Evolutionary conservation across 1,139 yeast genomes (phyloP), one percentile per base, ranked within the genome.

Genomic region (Kluyveromyces sp.): DNA sequence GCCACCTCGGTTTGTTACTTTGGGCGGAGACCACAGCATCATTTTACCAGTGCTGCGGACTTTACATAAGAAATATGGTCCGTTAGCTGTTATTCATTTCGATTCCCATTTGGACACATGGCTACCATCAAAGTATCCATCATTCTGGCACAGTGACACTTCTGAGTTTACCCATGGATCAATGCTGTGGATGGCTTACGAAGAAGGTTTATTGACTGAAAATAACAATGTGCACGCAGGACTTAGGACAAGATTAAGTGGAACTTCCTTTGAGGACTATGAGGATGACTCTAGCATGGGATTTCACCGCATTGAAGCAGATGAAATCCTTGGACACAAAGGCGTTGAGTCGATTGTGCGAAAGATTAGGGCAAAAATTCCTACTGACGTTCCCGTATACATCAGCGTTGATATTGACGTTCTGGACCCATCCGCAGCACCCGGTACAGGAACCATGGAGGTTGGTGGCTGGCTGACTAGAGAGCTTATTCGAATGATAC

Each of bases 391-490:
- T 9, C 87, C 92, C 7, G 82, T 83, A 0, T 83, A 81, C 55
- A 66, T 83, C 34, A 78, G 85, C 11, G 82, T 83, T 29, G 94
- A 83, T 60, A 79, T 83, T 38, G 94, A 83, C 60, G 86, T 81
- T n/a, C 67, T 83, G 50, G 94, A 83, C 58, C 92, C 92, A 1
- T 86, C 83, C 2, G 74, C 79, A 54, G 86, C 88, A 3, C 83
- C 87, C 44, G 94, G 92, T 1, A 83, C 94, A 1, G 94, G 94
- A 8, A 83, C 94, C 3, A 85, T 81, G 49, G 94, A 83, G 62
- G 80, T 83, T 3, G 94, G 94, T 45, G 94, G 94, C 44, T 75
- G 86, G 74, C 67, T 82, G 41, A 82, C 89, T n/a, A 70, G 94
- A 47, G 94, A 83, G 59, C 70, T 83, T 46, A 71, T 83, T 44